Base-by-base conservation (phyloP, 345 rosid genomes). In the Salix dunnii region DNA sequence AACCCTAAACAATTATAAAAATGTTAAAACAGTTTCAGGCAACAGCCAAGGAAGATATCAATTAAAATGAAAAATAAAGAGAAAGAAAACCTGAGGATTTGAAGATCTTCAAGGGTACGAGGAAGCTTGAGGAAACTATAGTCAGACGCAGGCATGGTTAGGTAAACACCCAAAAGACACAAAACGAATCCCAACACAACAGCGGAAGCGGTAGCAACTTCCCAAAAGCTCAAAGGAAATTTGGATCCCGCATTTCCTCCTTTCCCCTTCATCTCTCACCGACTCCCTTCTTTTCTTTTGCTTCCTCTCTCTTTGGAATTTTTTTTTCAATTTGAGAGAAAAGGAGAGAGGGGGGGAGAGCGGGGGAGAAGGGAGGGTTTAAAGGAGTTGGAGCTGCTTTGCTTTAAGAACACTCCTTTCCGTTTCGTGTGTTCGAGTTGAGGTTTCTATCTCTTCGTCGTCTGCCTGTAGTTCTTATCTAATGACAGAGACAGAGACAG, bases 61-160 rank as follows among this genome's bases (percentile, higher is more conserved):
- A n/a, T n/a, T 11, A 40, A 40, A 10, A 40, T 40, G 46, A 40
- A 40, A 23, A 31, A 33, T 65, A 67, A 64, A 60, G 53, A 20
- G 65, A 48, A 49, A 25, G 43, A 13, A 23, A 23, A 95, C 97
- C 93, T 91, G 68, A 95, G 97, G 77, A 89, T 87, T 87, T 91
- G 97, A 78, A 95, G 97, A 76, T 95, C 97, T 75, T 91, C 82
- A 74, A 95, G 93, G 88, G 76, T 91, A 33, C 90, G 92, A 75
- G 97, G 97, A 6, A 95, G 86, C 88, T 90, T 93, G 82, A 95
- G 99, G 89, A 93, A 91, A 83, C 97, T 91, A 72, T 95, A 95
- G 85, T 95, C 99, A 38, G 99, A 95, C 27, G 83, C 80, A 46
- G 97, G 97, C 92, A 95, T 78, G 89, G 99, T 91, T 40, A 91